phyloP scores from a whole-genome alignment of 345 rosid species.

The Cochlearia excelsa region DNA sequence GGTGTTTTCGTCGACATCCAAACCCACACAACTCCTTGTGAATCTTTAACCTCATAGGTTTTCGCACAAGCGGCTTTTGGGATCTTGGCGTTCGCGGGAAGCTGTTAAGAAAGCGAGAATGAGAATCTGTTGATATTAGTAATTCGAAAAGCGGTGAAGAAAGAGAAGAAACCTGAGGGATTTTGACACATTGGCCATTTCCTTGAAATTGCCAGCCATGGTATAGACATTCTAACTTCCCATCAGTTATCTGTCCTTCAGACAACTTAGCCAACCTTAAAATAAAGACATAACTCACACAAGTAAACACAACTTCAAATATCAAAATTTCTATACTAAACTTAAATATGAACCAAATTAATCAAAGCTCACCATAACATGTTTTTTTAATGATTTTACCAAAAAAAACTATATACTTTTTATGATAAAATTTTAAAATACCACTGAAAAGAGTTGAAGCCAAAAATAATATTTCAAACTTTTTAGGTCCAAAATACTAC shows the following conservation, averaged over 20 bases:
- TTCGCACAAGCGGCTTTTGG: slow-evolving; percentile 76
- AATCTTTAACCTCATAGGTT: slow-evolving; percentile 67
- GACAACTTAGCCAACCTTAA: slow-evolving; percentile 84
- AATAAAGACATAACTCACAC: neutral
- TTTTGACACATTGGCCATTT: slow-evolving; percentile 78
- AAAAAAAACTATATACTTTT: too few relatives aligned
- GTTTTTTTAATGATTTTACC: too few relatives aligned
- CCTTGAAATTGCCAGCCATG: slow-evolving; percentile 99
- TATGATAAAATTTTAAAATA: too few relatives aligned
- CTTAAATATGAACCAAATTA: too few relatives aligned
- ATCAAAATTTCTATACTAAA: too few relatives aligned
- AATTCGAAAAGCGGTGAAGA: neutral
- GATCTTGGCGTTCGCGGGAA: slow-evolving; percentile 72
- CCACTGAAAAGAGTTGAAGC: too few relatives aligned
- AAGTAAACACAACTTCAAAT: too few relatives aligned
- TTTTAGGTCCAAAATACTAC: too few relatives aligned
- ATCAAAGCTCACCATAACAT: too few relatives aligned
- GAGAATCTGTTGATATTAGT: too few relatives aligned
- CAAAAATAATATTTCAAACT: too few relatives aligned
- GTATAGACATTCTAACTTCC: slow-evolving; percentile 86
- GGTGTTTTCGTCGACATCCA: slow-evolving; percentile 83
- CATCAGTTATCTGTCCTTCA: slow-evolving; percentile 85
- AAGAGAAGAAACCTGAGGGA: slow-evolving; percentile 65
- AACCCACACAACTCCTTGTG: slow-evolving; percentile 93
- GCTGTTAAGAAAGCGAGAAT: slow-evolving; percentile 38